Conservation (phyloP, 31 red algal species). For the Endocladia muricata region DNA sequence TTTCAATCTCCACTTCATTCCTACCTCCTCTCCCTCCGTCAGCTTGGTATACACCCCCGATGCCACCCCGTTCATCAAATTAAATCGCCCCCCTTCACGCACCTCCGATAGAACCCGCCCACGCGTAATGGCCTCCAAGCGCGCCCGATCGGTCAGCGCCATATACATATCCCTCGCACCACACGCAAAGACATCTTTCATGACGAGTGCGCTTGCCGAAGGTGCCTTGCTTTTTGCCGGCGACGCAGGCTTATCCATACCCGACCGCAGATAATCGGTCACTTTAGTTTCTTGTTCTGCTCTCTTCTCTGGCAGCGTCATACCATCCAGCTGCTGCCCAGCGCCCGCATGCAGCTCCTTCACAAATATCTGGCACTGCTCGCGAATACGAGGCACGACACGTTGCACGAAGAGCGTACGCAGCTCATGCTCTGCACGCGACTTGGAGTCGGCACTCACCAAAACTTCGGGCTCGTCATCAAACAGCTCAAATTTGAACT, state of each 20-base stretch:
- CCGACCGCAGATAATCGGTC: slow-evolving; percentile 41
- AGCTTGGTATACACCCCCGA: slow-evolving; percentile 6
- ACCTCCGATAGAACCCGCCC: slow-evolving; percentile 33
- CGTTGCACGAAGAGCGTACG: slow-evolving; percentile 7
- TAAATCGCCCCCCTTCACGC: slow-evolving; percentile 14
- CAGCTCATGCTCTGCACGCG: slow-evolving; percentile 11
- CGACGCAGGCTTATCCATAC: slow-evolving; percentile 18
- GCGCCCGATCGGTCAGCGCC: slow-evolving; percentile 55
- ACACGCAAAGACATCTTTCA: slow-evolving; percentile 49
- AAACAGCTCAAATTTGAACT: slow-evolving; percentile 69
- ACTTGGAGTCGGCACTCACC: slow-evolving; percentile 38
- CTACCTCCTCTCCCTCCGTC: slow-evolving; percentile 4
- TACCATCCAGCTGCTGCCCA: slow-evolving; percentile 36
- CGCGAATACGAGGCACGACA: slow-evolving; percentile 19
- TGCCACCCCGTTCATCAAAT: slow-evolving; percentile 37
- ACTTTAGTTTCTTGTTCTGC: slow-evolving; percentile 21
- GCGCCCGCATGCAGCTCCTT: slow-evolving; percentile 60
- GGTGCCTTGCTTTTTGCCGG: background rate
- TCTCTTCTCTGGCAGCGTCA: slow-evolving; percentile 8
- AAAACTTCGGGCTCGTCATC: slow-evolving; percentile 69
- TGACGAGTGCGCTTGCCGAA: background rate
- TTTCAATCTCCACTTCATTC: slow-evolving; percentile 46
- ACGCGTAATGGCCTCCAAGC: slow-evolving; percentile 57
- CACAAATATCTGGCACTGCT: slow-evolving; percentile 54
- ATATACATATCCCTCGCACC: slow-evolving; percentile 45